Evolutionary conservation across 345 rosid species (phyloP), one percentile per base, ranked within the genome.

Genomic region (Streptanthus diversifolius): DNA sequence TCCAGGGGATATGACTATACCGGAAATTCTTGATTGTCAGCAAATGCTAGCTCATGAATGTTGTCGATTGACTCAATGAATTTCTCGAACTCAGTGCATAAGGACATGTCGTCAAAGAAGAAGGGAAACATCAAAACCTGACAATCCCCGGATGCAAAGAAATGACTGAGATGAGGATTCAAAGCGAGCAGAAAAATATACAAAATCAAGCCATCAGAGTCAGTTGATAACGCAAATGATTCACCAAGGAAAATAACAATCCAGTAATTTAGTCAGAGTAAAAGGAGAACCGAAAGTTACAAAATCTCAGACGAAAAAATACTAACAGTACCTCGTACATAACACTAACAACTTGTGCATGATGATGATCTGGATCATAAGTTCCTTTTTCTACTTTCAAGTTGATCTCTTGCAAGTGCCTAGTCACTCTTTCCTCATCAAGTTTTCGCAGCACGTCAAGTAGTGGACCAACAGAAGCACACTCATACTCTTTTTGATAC

Each of bases 51-150:
- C 81, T 95, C 99, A 71, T 95, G 99, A 78, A 91, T 79, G 60
- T 83, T 83, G 83, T 91, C 99, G 32, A 95, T 87, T 59, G 93
- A 86, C 85, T 89, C 96, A 74, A 93, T 85, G 60, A 91, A 93
- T 39, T 77, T 81, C 73, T 91, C 97, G 77, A 93, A 91, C 82
- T 91, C 99, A 71, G 74, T 33, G 70, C 83, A 83, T 55, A 95
- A 82, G 21, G 87, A 85, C 77, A 81, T 84, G 70, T 91, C 95
- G 79, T 91, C 91, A 68, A 95, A 80, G 78, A 91, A 83, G 73
- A 81, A 52, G 22, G 99, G 99, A 85, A 83, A 89, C 99, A 91
- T 95, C 87, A 95, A 85, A 76, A 95, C 95, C 99, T 95, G 88
- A 47, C 35, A 71, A 49, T 25, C 64, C 27, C 51, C 43, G 7